These are phyloP conservation scores for Biscutella laevigata DNA, from an alignment of 441 rosid genomes.

Conservation along the genomic window DNA sequence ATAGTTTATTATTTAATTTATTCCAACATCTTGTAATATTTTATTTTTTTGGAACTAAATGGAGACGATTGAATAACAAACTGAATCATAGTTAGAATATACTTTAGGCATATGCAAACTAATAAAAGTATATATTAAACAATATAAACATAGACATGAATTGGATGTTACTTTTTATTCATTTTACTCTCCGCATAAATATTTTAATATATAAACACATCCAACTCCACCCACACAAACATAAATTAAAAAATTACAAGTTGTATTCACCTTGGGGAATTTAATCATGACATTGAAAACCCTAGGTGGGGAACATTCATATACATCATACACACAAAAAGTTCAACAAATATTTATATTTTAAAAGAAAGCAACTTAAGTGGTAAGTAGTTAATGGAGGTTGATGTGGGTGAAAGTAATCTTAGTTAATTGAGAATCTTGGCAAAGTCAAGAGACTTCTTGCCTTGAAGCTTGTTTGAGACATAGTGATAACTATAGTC, in stretches of 20 bases:
- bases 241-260: constrained; percentile 22
- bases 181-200: constrained; percentile 4
- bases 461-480: constrained; percentile 75
- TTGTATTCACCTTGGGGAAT: constrained; percentile 21
- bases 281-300: constrained; percentile 22
- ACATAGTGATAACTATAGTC: constrained; percentile 81
- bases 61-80: too few species aligned
- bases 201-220: neutral
- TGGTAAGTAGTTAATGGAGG: constrained; percentile 22
- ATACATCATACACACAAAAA: constrained; percentile 19
- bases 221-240: constrained; percentile 8
- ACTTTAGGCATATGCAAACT: too few species aligned
- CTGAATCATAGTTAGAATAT: too few species aligned
- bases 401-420: constrained; percentile 2
- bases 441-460: constrained; percentile 77
- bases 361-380: constrained; percentile 1
- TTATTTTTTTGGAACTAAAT: too few species aligned
- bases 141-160: neutral
- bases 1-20: too few species aligned
- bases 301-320: constrained; percentile 26
- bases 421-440: constrained; percentile 36
- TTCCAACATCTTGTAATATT: too few species aligned
- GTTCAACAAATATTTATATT: constrained; percentile 1
- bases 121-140: too few species aligned
- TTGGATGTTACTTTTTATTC: neutral